A percentile compares a stretch with the other conserved stretches of the same genome.
These are phyloP conservation scores for Apostasia shenzhenica DNA, from an alignment of 106 monocot genomes.

Conservation along the genomic window DNA sequence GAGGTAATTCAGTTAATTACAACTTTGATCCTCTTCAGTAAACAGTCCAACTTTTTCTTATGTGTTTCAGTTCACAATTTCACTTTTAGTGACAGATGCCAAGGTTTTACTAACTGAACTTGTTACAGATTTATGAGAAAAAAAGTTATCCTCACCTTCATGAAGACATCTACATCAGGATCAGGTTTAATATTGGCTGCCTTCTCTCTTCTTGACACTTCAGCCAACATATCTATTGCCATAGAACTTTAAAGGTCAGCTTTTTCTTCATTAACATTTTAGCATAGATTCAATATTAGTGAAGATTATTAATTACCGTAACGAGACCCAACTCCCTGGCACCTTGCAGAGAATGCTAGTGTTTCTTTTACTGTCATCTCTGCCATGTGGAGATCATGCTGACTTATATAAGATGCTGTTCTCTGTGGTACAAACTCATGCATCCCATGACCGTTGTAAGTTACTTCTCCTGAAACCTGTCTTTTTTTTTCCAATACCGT, in stretches of 20 bases:
- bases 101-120: too few relatives aligned
- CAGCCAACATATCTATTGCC: slow-evolving; percentile 48
- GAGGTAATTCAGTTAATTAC: not conserved
- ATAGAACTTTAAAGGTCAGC: not conserved
- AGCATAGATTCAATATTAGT: not conserved
- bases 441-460: slow-evolving; percentile 36
- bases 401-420: slow-evolving; percentile 30
- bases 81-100: not conserved
- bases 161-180: slow-evolving; percentile 59
- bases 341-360: slow-evolving; percentile 24
- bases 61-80: too few relatives aligned
- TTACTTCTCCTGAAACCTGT: slow-evolving; percentile 42
- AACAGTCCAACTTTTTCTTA: too few relatives aligned
- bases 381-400: slow-evolving; percentile 28
- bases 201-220: slow-evolving; percentile 61
- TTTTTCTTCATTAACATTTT: not conserved
- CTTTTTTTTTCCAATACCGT: not conserved
- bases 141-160: slow-evolving; percentile 39
- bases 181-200: slow-evolving; percentile 70
- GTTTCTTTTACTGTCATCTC: slow-evolving; percentile 42
- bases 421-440: slow-evolving; percentile 39
- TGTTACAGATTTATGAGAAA: too few relatives aligned
- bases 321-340: slow-evolving; percentile 31
- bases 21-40: too few relatives aligned
- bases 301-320: slow-evolving; percentile 18